Conservation (phyloP, 2,329 filamentous ascomycete species). For the Aaosphaeria pasadenensis region DNA sequence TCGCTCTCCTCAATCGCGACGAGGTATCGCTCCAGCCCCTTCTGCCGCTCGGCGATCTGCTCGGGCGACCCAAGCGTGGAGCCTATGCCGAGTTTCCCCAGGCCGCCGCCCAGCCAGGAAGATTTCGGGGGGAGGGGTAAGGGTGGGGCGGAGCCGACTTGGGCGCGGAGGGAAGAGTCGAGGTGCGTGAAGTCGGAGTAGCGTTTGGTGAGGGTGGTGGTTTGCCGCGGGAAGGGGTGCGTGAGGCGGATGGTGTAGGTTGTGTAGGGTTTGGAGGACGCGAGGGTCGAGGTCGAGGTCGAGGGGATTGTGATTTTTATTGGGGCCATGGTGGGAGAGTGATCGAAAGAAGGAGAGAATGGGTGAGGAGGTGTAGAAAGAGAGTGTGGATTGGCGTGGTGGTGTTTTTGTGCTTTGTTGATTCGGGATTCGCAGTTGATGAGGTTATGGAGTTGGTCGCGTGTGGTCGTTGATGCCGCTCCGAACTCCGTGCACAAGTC, state of each 20-base stretch:
- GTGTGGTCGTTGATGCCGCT: not conserved
- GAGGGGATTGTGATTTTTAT: conserved; percentile 47
- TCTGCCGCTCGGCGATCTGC: conserved; percentile 68
- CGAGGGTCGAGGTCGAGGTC: conserved; percentile 47
- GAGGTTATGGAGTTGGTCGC: not conserved
- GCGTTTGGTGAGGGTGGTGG: conserved; percentile 73
- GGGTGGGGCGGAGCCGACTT: conserved; percentile 64
- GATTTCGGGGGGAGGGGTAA: conserved; percentile 64
- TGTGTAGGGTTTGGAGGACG: conserved; percentile 62
- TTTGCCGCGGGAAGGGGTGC: conserved; percentile 72
- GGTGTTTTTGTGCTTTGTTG: not conserved
- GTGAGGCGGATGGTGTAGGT: conserved; percentile 76
- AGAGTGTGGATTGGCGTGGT: not conserved
- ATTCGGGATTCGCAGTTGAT: not conserved
- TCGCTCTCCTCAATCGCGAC: conserved; percentile 67
- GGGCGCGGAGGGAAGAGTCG: conserved; percentile 58
- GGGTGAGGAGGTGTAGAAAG: not conserved
- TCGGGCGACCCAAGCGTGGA: conserved; percentile 66
- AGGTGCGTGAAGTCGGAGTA: conserved; percentile 76
- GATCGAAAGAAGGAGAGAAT: not conserved
- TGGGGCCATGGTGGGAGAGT: conserved; percentile 39
- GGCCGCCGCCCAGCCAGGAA: conserved; percentile 65
- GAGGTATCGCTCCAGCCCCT: conserved; percentile 68
- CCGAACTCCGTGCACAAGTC: not conserved
- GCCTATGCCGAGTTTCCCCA: conserved; percentile 27